These are phyloP conservation scores for Penicillium sp. DNA, from an alignment of 2,329 filamentous ascomycete genomes.

Conservation along the genomic window DNA sequence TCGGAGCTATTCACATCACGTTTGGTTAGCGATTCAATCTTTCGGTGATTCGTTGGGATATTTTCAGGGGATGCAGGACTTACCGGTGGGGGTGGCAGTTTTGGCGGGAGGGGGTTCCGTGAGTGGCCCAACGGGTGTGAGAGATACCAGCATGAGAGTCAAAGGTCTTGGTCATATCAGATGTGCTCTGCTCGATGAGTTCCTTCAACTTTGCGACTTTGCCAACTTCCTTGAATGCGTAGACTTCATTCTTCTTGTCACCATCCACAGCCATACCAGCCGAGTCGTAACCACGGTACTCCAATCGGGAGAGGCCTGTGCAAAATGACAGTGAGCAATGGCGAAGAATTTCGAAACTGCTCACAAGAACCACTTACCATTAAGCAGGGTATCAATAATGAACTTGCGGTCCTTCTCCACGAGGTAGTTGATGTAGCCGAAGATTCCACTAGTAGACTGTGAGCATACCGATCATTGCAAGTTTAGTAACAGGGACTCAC, in stretches of 20 bases:
- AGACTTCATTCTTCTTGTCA: conserved; percentile 97
- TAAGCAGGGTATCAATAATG: conserved; percentile 93
- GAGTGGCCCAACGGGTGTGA: conserved; percentile 98
- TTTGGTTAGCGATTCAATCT: not conserved
- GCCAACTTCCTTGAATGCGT: conserved; percentile 98
- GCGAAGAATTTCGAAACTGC: not conserved
- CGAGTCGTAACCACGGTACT: conserved; percentile 98
- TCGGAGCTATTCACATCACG: conserved; percentile 67
- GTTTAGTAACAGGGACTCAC: conserved; percentile 24
- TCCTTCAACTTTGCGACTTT: conserved; percentile 96
- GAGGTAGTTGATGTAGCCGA: conserved; percentile 99
- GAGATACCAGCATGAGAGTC: conserved; percentile 98
- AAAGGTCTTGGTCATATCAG: conserved; percentile 88
- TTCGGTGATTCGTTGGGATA: not conserved
- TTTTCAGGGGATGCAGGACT: conserved; percentile 30
- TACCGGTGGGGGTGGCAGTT: conserved; percentile 99
- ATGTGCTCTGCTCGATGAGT: conserved; percentile 78
- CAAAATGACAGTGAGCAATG: conserved; percentile 9
- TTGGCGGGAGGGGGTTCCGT: conserved; percentile 85
- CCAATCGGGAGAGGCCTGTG: conserved; percentile 84
- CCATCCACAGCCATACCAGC: conserved; percentile 94
- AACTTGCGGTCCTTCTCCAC: conserved; percentile 98
- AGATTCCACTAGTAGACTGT: conserved; percentile 40
- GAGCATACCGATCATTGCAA: conserved; percentile 9
- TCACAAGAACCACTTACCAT: conserved; percentile 59